Evolutionary conservation across 176 grass and related monocot species (phyloP).

Genomic region (Chrysopogon serrulatus): DNA sequence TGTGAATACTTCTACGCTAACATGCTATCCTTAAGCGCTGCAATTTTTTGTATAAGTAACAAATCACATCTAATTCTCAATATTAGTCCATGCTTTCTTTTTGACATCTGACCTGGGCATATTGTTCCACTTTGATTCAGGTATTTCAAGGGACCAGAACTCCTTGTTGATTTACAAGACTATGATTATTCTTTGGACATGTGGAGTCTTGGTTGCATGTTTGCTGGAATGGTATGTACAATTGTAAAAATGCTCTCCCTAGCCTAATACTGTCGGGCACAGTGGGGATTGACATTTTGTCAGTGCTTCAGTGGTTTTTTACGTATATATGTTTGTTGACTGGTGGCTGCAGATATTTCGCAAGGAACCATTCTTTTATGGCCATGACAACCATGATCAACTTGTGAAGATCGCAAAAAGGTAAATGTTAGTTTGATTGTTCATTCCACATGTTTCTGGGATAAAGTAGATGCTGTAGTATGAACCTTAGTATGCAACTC

Average conservation of each 20-base stretch:
- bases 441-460: neutral
- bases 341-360: slow-evolving; percentile 89
- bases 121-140: slow-evolving; percentile 30
- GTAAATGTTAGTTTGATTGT: slow-evolving; percentile 28
- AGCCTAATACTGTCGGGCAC: neutral
- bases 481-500: neutral
- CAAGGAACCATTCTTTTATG: slow-evolving; percentile 99
- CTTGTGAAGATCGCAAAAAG: slow-evolving; percentile 98
- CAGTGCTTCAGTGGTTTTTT: neutral
- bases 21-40: too few relatives aligned
- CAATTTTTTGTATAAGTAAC: too few relatives aligned
- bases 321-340: slow-evolving; percentile 18
- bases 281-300: slow-evolving; percentile 12
- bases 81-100: neutral
- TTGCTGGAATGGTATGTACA: slow-evolving; percentile 93
- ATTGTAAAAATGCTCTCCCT: neutral
- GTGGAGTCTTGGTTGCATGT: slow-evolving; percentile 98
- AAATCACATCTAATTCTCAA: slow-evolving; percentile 9
- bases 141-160: slow-evolving; percentile 95
- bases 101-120: slow-evolving; percentile 10
- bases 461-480: neutral
- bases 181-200: slow-evolving; percentile 95
- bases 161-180: slow-evolving; percentile 94
- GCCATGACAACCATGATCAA: slow-evolving; percentile 96
- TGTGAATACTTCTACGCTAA: neutral